Conservation (phyloP, 2,329 filamentous ascomycete genomes). For the Neobulgaria alba region DNA sequence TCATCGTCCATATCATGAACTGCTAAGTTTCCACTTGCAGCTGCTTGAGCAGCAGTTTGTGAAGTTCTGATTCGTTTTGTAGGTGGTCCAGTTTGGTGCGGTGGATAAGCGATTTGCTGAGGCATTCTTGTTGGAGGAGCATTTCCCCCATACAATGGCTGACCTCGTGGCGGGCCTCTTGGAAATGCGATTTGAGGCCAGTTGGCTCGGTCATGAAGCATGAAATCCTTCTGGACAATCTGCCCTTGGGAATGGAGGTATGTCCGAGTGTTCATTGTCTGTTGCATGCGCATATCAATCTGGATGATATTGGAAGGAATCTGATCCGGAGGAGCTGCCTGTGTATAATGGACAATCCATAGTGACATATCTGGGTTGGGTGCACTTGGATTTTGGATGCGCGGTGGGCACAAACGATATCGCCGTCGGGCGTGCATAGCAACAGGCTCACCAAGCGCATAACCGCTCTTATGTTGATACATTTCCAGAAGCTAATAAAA, state of each 20-base stretch:
- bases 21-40: slow-evolving; percentile 11
- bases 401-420: slow-evolving; percentile 72
- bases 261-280: slow-evolving; percentile 50
- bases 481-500: slow-evolving; percentile 70
- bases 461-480: slow-evolving; percentile 74
- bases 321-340: slow-evolving; percentile 64
- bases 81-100: slow-evolving; percentile 38
- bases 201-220: slow-evolving; percentile 79
- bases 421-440: slow-evolving; percentile 73
- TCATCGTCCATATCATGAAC: slow-evolving; percentile 60
- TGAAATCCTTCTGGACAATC: slow-evolving; percentile 85
- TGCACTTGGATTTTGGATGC: slow-evolving; percentile 58
- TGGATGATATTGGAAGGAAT: slow-evolving; percentile 62
- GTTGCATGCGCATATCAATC: slow-evolving; percentile 51
- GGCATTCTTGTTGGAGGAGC: slow-evolving; percentile 26
- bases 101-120: slow-evolving; percentile 53
- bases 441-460: slow-evolving; percentile 63
- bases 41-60: slow-evolving; percentile 13
- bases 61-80: slow-evolving; percentile 40
- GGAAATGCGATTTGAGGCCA: slow-evolving; percentile 81
- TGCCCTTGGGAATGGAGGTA: slow-evolving; percentile 69
- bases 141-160: slow-evolving; percentile 21
- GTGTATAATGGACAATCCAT: slow-evolving; percentile 87
- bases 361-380: slow-evolving; percentile 70
- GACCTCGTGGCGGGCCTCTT: slow-evolving; percentile 35